Evolutionary conservation across 257 asterid species (phyloP).

Genomic region (Petrea volubilis): DNA sequence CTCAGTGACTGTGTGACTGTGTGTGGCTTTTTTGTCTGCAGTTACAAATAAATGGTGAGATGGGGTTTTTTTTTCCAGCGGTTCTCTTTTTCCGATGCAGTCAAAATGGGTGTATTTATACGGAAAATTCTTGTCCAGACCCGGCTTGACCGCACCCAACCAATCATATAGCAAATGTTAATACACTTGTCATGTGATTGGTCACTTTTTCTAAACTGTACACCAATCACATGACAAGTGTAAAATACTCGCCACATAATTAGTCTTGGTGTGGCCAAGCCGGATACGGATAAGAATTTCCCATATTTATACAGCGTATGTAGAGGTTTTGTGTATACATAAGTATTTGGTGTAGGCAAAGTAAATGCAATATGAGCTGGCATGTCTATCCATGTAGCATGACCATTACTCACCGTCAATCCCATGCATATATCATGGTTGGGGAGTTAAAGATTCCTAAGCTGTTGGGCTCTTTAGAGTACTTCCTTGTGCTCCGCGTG

Average conservation of each 20-base stretch:
- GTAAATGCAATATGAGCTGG: slow-evolving; percentile 42
- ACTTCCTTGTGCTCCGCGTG: slow-evolving; percentile 12
- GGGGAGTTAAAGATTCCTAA: slow-evolving; percentile 22
- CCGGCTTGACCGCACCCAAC: too few species aligned
- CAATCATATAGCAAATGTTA: too few species aligned
- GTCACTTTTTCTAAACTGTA: too few species aligned
- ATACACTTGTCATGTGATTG: too few species aligned
- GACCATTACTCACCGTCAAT: slow-evolving; percentile 2
- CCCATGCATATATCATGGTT: slow-evolving; percentile 16
- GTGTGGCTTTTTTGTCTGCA: slow-evolving; percentile 16
- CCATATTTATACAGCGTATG: neutral
- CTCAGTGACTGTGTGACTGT: neutral
- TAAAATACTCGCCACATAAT: too few species aligned
- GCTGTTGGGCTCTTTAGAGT: neutral
- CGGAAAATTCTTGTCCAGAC: too few species aligned
- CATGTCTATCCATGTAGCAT: slow-evolving; percentile 35
- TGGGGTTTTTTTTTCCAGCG: neutral
- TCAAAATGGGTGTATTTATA: slow-evolving; percentile 46
- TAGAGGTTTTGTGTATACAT: neutral
- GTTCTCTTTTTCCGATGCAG: slow-evolving; percentile 42
- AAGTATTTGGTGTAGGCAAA: neutral
- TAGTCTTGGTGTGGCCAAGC: neutral
- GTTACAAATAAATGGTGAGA: neutral
- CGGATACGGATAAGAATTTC: too few species aligned
- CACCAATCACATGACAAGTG: too few species aligned